Conservation (phyloP, 2,329 filamentous ascomycete species). For the Aspergillus thermomutatus region DNA sequence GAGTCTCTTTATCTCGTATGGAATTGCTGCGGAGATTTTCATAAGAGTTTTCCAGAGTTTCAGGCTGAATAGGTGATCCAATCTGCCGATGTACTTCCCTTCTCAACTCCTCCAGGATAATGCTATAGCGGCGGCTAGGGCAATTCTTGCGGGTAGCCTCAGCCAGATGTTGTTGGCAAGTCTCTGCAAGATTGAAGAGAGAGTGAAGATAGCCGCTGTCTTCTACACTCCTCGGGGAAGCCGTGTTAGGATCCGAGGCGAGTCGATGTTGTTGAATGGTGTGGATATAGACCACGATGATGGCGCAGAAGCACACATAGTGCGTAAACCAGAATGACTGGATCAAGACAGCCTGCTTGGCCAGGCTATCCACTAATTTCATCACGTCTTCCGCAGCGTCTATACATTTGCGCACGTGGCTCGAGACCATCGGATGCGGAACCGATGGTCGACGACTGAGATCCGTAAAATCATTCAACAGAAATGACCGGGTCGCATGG, state of each 20-base stretch:
- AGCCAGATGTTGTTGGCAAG: constrained; percentile 45
- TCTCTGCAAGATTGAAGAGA: constrained; percentile 43
- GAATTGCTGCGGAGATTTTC: background rate
- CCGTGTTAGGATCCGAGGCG: constrained; percentile 15
- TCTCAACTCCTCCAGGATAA: constrained; percentile 47
- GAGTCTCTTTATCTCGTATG: background rate
- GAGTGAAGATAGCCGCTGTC: constrained; percentile 23
- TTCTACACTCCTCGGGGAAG: constrained; percentile 16
- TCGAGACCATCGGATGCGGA: constrained; percentile 30
- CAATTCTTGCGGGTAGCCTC: constrained; percentile 47
- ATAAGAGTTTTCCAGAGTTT: background rate
- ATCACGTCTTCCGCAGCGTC: constrained; percentile 42
- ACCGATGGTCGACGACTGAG: constrained; percentile 28
- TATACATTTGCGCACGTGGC: constrained; percentile 43
- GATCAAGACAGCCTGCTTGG: constrained; percentile 33
- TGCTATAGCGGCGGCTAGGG: constrained; percentile 47
- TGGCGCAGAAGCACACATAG: constrained; percentile 42
- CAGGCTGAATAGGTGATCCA: constrained; percentile 12
- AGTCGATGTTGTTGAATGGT: constrained; percentile 39
- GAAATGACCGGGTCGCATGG: constrained; percentile 36
- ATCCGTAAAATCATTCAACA: constrained; percentile 37
- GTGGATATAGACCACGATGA: constrained; percentile 42
- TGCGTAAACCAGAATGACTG: constrained; percentile 45
- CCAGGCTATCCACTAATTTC: constrained; percentile 33
- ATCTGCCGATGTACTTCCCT: constrained; percentile 40